phyloP scores from a whole-genome alignment of 108 stramenopile genomes.

The Pseudonitzschia pungens region DNA sequence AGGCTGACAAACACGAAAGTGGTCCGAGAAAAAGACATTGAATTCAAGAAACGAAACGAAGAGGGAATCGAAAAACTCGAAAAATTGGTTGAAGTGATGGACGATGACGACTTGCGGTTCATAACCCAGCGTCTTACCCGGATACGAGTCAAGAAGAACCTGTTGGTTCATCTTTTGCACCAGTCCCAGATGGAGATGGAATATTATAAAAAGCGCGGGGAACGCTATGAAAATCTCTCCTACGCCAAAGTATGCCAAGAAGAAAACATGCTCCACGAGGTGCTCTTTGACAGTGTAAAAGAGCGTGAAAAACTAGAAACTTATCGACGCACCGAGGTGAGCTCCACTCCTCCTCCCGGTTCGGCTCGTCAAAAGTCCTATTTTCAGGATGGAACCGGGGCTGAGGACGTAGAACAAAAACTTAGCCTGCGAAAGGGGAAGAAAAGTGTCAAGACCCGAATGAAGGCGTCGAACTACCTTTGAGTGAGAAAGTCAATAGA shows the following conservation, averaged over 20 bases:
- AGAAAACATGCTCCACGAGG: conserved; percentile 20
- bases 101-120: not conserved
- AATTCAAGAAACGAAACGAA: conserved; percentile 15
- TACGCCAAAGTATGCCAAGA: not conserved
- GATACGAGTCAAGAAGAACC: conserved; percentile 11
- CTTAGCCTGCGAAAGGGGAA: not conserved
- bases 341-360: not conserved
- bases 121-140: conserved; percentile 1
- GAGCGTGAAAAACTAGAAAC: conserved; percentile 17
- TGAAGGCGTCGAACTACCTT: not conserved
- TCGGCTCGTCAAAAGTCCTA: not conserved
- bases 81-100: conserved; percentile 10
- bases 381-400: not conserved
- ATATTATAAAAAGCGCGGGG: conserved; percentile 15
- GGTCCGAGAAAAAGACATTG: not conserved
- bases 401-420: not conserved
- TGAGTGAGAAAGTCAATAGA: not conserved
- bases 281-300: not conserved
- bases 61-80: conserved; percentile 8
- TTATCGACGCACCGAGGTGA: conserved; percentile 7
- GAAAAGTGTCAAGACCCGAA: not conserved
- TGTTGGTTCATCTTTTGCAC: conserved; percentile 12
- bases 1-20: conserved; percentile 7
- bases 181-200: conserved; percentile 12
- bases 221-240: conserved; percentile 7